Evolutionary conservation across 305 asterid genomes (phyloP).

Genomic region (Coffea humblotiana): DNA sequence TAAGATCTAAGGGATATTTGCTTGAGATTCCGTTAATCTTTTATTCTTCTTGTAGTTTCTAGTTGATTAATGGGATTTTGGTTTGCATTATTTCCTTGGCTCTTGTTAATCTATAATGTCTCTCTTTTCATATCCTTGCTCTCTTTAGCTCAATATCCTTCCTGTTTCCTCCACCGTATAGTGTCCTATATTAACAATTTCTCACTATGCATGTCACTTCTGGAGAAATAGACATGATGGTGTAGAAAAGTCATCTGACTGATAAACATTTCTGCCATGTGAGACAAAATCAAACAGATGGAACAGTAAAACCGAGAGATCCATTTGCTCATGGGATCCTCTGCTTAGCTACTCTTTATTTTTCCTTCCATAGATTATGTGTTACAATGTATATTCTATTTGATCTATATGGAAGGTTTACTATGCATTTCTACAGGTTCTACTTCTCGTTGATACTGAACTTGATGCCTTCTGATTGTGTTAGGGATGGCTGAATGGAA

Average conservation of each 20-base stretch:
- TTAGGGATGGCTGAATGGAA: slow-evolving; percentile 77
- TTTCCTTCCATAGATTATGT: not conserved
- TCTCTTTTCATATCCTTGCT: too few species aligned
- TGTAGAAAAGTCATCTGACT: not conserved
- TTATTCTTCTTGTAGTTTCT: too few species aligned
- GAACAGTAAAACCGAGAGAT: not conserved
- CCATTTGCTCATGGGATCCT: not conserved
- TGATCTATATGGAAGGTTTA: not conserved
- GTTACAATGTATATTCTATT: not conserved
- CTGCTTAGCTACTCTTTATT: not conserved
- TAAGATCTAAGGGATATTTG: not conserved
- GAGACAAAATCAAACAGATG: not conserved
- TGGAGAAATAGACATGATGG: not conserved
- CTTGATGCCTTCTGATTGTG: slow-evolving; percentile 4
- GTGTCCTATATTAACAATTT: not conserved
- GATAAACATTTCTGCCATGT: not conserved
- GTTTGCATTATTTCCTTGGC: too few species aligned
- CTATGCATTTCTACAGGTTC: not conserved
- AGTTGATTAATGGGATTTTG: too few species aligned
- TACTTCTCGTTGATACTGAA: slow-evolving; percentile 30
- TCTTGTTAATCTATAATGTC: too few species aligned
- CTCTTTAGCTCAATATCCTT: too few species aligned
- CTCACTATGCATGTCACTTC: not conserved
- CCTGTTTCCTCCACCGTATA: not conserved
- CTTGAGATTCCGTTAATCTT: too few species aligned